Conservation (phyloP, 2,329 filamentous ascomycete genomes). For the Aspergillus awamori region DNA sequence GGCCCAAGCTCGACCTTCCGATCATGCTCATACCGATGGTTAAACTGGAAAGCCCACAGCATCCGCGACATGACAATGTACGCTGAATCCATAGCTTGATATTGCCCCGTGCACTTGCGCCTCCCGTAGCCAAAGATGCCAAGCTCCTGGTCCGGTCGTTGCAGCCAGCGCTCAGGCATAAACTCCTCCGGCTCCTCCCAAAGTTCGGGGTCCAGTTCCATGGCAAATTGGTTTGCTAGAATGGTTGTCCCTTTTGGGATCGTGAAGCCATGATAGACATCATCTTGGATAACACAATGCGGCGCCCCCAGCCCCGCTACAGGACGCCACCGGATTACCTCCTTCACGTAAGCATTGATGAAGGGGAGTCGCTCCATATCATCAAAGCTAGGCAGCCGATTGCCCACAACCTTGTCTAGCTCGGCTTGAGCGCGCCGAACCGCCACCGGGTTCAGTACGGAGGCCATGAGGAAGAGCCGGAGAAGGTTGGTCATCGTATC, state of each 20-base stretch:
- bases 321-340: constrained; percentile 43
- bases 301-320: constrained; percentile 50
- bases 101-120: constrained; percentile 14
- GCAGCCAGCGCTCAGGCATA: constrained; percentile 39
- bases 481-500: constrained; percentile 1
- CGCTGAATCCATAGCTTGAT: constrained; percentile 5
- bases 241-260: constrained; percentile 53
- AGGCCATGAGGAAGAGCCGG: constrained; percentile 2
- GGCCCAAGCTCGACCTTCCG: neutral
- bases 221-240: constrained; percentile 46
- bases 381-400: constrained; percentile 34
- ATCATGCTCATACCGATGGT: constrained; percentile 1
- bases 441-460: constrained; percentile 33
- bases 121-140: constrained; percentile 19
- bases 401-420: constrained; percentile 25
- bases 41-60: constrained; percentile 6
- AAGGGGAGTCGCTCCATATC: constrained; percentile 37
- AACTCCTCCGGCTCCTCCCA: constrained; percentile 43
- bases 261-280: constrained; percentile 51
- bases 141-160: constrained; percentile 10
- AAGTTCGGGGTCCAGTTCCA: constrained; percentile 43
- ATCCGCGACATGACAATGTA: constrained; percentile 15
- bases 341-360: constrained; percentile 36
- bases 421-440: constrained; percentile 40
- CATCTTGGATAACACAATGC: constrained; percentile 51